Evolutionary conservation across 331 rosid species (phyloP).

Genomic region (Ulmus americana): DNA sequence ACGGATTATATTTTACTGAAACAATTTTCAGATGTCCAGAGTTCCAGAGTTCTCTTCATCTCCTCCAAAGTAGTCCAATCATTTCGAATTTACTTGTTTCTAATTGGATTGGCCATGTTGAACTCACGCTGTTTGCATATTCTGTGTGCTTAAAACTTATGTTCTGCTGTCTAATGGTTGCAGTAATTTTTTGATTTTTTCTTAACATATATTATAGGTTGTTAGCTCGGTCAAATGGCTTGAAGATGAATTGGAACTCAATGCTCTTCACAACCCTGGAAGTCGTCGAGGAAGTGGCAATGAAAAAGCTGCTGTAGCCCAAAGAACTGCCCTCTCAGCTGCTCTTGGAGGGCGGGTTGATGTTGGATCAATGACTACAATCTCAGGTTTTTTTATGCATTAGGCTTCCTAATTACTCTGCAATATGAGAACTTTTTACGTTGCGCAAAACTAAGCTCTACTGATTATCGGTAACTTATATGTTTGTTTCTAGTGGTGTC

Average conservation of each 20-base stretch:
- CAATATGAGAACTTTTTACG: neutral
- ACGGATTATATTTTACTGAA: neutral
- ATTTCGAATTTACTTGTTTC: neutral
- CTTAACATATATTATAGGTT: conserved; percentile 47
- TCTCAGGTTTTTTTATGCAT: conserved; percentile 54
- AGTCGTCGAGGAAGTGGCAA: conserved; percentile 84
- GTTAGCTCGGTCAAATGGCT: conserved; percentile 99
- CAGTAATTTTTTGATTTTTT: neutral
- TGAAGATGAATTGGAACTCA: conserved; percentile 94
- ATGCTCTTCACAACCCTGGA: conserved; percentile 94
- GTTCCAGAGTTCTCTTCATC: neutral
- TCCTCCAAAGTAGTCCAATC: neutral
- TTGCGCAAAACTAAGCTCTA: neutral
- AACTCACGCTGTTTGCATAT: neutral
- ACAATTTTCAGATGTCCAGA: neutral
- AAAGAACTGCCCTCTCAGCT: conserved; percentile 89
- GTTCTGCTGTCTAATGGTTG: neutral
- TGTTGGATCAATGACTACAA: conserved; percentile 74
- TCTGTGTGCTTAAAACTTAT: neutral
- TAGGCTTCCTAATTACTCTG: neutral
- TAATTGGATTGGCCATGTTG: conserved; percentile 10
- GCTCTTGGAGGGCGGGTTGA: conserved; percentile 97
- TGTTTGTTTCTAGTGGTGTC: too few species aligned
- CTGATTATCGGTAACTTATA: too few species aligned
- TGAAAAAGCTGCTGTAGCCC: conserved; percentile 89